Evolutionary conservation across 108 stramenopile species (phyloP).

Genomic region (Aurantiochytrium sp.): DNA sequence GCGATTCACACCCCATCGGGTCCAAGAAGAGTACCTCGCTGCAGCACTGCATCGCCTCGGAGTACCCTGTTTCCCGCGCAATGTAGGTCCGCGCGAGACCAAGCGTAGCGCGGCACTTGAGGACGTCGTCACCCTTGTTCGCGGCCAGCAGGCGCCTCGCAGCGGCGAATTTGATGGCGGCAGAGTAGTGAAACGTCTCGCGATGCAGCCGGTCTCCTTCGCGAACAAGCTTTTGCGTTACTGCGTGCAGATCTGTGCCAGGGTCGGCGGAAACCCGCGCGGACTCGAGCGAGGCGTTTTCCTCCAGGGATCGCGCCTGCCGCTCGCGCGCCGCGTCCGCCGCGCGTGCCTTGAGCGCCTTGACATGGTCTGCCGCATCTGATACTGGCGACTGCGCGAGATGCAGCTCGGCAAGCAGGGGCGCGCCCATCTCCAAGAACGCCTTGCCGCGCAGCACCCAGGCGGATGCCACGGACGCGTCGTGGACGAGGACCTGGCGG

Average conservation of each 20-base stretch:
- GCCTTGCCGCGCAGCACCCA: conserved; percentile 21
- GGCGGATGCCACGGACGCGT: background rate
- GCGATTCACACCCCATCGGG: background rate
- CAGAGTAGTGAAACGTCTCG: background rate
- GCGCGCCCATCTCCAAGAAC: conserved; percentile 4
- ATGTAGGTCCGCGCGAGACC: background rate
- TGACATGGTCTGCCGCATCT: background rate
- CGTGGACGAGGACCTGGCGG: background rate
- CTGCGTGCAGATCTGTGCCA: too few species aligned
- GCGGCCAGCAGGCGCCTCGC: background rate
- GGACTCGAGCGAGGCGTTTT: background rate
- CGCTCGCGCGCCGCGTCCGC: background rate
- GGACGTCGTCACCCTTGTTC: background rate
- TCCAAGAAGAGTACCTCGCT: background rate
- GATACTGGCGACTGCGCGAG: background rate
- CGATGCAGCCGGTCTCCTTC: conserved; percentile 1
- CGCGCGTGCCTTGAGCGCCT: background rate
- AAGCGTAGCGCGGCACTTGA: background rate
- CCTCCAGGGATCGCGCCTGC: background rate
- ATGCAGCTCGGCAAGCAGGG: background rate
- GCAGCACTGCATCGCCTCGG: background rate
- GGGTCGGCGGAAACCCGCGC: too few species aligned
- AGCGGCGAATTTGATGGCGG: background rate
- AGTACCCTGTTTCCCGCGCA: background rate
- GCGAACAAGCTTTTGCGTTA: background rate